These are phyloP conservation scores for Oryza punctata DNA, from an alignment of 176 grass and related monocot genomes.

Conservation along the genomic window DNA sequence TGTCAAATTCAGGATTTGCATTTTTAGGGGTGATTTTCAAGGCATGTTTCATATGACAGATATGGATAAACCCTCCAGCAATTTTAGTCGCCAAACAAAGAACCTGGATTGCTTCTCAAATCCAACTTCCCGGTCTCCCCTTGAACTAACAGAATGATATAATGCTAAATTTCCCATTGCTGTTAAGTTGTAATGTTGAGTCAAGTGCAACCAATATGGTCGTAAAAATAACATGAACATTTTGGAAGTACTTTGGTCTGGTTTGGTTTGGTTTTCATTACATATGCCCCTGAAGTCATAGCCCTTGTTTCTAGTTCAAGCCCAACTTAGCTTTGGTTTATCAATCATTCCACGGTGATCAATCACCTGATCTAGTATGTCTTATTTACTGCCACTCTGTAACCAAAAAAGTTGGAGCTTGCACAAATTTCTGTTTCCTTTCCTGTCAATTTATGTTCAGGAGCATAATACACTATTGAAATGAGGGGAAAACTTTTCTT, in stretches of 20 bases:
- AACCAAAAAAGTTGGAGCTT: slow-evolving; percentile 18
- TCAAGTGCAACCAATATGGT: background rate
- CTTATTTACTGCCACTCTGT: slow-evolving; percentile 20
- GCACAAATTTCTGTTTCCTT: slow-evolving; percentile 9
- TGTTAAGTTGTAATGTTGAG: no score
- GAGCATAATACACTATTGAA: background rate
- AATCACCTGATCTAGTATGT: background rate
- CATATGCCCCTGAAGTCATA: background rate
- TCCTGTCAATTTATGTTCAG: background rate
- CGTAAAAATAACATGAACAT: background rate
- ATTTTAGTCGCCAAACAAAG: background rate
- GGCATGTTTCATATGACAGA: no score
- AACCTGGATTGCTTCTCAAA: no score
- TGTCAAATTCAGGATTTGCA: background rate
- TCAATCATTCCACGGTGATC: background rate
- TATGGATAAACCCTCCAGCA: background rate
- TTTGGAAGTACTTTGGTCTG: background rate
- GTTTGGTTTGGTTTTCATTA: background rate
- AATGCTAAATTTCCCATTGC: no score
- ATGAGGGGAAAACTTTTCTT: background rate
- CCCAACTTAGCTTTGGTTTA: background rate
- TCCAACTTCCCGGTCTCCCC: no score
- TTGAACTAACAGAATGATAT: no score
- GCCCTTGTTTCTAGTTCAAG: background rate
- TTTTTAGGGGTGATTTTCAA: background rate